Conservation (phyloP, 2,329 filamentous ascomycete genomes). For the Aciculosporium take region DNA sequence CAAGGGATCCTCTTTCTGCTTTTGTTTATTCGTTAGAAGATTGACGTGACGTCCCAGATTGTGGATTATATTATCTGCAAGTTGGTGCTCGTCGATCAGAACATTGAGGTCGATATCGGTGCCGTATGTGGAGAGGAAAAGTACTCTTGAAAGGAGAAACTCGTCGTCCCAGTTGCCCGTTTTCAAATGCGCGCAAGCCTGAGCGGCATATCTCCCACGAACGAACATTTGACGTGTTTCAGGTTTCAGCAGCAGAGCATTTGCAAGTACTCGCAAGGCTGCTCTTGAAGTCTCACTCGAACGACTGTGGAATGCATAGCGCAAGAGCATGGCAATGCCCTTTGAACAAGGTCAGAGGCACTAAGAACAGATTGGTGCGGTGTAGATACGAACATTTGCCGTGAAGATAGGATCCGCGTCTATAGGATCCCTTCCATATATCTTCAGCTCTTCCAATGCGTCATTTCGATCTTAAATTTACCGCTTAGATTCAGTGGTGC, state of each 20-base stretch:
- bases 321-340: constrained; percentile 60
- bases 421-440: constrained; percentile 46
- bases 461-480: constrained; percentile 42
- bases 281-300: constrained; percentile 53
- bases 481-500: constrained; percentile 2
- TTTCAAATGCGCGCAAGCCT: constrained; percentile 57
- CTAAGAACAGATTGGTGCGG: neutral
- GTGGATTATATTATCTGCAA: constrained; percentile 45
- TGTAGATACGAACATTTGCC: constrained; percentile 40
- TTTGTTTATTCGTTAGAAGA: constrained; percentile 17
- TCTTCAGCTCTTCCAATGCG: constrained; percentile 55
- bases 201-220: constrained; percentile 38
- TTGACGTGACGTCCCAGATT: constrained; percentile 59
- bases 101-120: constrained; percentile 32
- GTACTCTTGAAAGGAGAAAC: constrained; percentile 48
- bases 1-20: constrained; percentile 37
- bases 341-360: constrained; percentile 21
- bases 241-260: constrained; percentile 47
- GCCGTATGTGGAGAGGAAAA: constrained; percentile 34
- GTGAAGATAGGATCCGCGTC: constrained; percentile 75
- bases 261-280: constrained; percentile 67
- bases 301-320: constrained; percentile 57
- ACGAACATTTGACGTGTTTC: constrained; percentile 29
- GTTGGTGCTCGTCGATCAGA: constrained; percentile 28
- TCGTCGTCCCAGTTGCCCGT: constrained; percentile 68